Conservation (phyloP, 2,329 filamentous ascomycete species). For the Rutstroemia sp. region DNA sequence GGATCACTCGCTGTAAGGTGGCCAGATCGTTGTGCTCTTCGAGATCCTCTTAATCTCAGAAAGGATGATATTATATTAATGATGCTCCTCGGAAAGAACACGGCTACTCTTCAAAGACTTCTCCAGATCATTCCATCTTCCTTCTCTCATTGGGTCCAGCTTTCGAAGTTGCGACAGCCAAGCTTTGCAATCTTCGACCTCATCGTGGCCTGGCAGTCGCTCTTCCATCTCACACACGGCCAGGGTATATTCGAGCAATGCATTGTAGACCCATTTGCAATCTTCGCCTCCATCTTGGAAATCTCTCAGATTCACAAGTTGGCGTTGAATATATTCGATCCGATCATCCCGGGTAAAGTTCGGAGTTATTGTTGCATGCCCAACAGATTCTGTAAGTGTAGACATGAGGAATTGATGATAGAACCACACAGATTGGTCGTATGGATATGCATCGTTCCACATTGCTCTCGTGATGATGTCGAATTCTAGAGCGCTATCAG, state of each 20-base stretch:
- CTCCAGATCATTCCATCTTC: constrained; percentile 30
- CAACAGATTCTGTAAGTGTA: constrained; percentile 47
- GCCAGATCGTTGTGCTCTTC: neutral
- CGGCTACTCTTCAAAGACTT: constrained; percentile 3
- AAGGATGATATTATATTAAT: neutral
- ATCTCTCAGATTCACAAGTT: constrained; percentile 68
- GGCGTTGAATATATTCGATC: constrained; percentile 55
- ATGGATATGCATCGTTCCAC: constrained; percentile 64
- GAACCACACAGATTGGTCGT: constrained; percentile 95
- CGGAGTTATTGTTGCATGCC: constrained; percentile 53
- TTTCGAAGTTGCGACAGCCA: constrained; percentile 28
- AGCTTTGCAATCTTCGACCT: constrained; percentile 29
- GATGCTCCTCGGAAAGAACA: neutral
- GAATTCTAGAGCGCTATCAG: constrained; percentile 51
- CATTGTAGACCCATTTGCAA: constrained; percentile 86
- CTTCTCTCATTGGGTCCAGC: constrained; percentile 28
- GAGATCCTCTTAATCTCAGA: neutral
- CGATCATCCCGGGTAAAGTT: constrained; percentile 55
- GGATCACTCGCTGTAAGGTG: neutral
- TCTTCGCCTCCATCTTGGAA: constrained; percentile 57
- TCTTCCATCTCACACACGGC: constrained; percentile 47
- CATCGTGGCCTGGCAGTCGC: constrained; percentile 32
- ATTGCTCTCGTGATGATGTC: constrained; percentile 68
- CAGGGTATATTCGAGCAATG: constrained; percentile 67
- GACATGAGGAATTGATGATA: constrained; percentile 86